Percentiles rank a stretch among this genome's conserved stretches.
Evolutionary conservation across 75 land plant species (phyloP).

Genomic region (Ceratopteris richardii): DNA sequence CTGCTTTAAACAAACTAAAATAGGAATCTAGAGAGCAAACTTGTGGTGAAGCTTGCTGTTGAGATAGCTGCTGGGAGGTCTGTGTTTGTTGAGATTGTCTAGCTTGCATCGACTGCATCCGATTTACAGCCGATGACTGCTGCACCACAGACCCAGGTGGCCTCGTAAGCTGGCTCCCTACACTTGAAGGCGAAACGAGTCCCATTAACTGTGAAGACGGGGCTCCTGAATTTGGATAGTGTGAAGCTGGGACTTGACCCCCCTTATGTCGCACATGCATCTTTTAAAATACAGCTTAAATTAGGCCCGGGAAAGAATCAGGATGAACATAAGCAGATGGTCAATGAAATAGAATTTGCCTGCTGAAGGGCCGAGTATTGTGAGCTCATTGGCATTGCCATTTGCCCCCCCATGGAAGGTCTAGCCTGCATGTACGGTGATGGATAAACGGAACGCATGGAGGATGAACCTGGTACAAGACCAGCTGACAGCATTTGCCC

Average conservation of each 20-base stretch:
- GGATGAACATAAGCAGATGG: too few species aligned
- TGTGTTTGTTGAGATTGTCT: conserved; percentile 2
- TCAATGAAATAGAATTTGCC: not conserved
- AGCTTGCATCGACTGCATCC: conserved; percentile 5
- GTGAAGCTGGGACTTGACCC: not conserved
- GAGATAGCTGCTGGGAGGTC: conserved; percentile 1
- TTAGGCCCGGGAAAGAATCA: too few species aligned
- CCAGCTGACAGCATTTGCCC: not conserved
- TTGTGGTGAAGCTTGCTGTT: conserved; percentile 6
- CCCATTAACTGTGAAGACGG: not conserved
- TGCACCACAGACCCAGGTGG: conserved; percentile 18
- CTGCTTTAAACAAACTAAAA: too few species aligned
- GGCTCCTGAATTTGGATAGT: not conserved
- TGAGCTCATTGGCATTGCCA: not conserved
- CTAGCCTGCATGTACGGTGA: not conserved
- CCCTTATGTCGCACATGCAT: not conserved
- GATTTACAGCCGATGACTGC: conserved; percentile 24
- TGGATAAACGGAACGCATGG: not conserved
- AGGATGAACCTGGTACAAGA: not conserved
- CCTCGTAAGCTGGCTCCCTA: not conserved
- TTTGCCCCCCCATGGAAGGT: not conserved
- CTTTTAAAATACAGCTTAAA: not conserved
- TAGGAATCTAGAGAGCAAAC: not conserved
- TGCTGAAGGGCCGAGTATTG: not conserved
- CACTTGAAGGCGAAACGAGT: too few species aligned